Percentiles rank a stretch among this genome's conserved stretches.
Evolutionary conservation across 2,329 filamentous ascomycete genomes (phyloP).

Genomic region (Trichoderma sp.): DNA sequence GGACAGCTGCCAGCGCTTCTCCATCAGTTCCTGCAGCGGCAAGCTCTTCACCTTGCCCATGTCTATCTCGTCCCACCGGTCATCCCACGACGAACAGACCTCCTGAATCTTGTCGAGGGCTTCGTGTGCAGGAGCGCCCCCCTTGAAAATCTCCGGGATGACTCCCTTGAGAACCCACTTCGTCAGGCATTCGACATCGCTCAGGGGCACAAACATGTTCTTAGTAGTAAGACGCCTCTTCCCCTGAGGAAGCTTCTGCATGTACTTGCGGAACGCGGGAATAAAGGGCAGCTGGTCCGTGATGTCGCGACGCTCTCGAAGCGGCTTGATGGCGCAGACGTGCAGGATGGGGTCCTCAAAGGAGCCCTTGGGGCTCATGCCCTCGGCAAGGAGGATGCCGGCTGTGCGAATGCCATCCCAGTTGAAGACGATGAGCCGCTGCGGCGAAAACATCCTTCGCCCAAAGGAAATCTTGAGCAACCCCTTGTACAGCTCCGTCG

Average conservation of each 20-base stretch:
- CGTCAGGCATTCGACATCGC: slow-evolving; percentile 83
- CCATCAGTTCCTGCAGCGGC: slow-evolving; percentile 75
- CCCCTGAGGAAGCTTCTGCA: slow-evolving; percentile 67
- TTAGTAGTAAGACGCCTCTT: slow-evolving; percentile 70
- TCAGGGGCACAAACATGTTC: slow-evolving; percentile 69
- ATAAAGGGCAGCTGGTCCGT: slow-evolving; percentile 88
- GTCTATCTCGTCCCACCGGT: slow-evolving; percentile 82
- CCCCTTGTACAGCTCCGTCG: slow-evolving; percentile 74
- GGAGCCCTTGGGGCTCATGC: slow-evolving; percentile 62
- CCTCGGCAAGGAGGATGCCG: slow-evolving; percentile 78
- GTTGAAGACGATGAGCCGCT: slow-evolving; percentile 80
- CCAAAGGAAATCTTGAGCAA: slow-evolving; percentile 81
- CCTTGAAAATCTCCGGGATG: slow-evolving; percentile 60
- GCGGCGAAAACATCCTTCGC: slow-evolving; percentile 73
- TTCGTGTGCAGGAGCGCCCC: slow-evolving; percentile 50
- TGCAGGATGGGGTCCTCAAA: slow-evolving; percentile 68
- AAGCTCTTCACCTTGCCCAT: slow-evolving; percentile 82
- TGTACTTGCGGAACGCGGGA: slow-evolving; percentile 66
- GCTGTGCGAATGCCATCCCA: slow-evolving; percentile 81
- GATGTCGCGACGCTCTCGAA: slow-evolving; percentile 69
- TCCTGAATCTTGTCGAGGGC: slow-evolving; percentile 70
- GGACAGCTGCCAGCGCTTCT: slow-evolving; percentile 67
- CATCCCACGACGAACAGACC: slow-evolving; percentile 73
- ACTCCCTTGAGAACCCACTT: slow-evolving; percentile 63
- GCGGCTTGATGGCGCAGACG: slow-evolving; percentile 74